These are phyloP conservation scores for Mycena venus DNA, from an alignment of 768 basidiomycete species.

Conservation along the genomic window DNA sequence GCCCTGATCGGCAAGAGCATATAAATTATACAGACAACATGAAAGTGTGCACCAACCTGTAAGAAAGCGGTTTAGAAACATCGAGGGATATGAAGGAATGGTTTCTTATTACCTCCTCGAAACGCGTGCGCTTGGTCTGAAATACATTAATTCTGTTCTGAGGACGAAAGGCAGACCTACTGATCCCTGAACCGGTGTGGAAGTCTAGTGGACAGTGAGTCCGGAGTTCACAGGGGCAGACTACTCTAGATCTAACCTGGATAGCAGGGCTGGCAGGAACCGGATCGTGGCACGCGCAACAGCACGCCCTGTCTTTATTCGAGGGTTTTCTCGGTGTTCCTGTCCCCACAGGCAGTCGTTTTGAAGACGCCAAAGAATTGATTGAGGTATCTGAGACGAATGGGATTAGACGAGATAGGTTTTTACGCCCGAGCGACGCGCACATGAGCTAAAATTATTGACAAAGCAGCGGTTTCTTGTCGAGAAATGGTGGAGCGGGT, in stretches of 20 bases:
- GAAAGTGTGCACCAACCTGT: not conserved
- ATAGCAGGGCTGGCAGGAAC: not conserved
- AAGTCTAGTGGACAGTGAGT: not conserved
- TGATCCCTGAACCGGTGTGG: not conserved
- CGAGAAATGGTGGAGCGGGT: slow-evolving; percentile 31
- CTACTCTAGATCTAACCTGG: not conserved
- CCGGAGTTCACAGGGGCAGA: not conserved
- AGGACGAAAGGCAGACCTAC: not conserved
- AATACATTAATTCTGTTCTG: not conserved
- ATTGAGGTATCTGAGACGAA: slow-evolving; percentile 19
- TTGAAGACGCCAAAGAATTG: slow-evolving; percentile 19
- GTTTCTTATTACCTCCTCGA: no score
- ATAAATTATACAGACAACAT: not conserved
- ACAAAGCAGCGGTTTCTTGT: slow-evolving; percentile 22
- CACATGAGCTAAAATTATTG: slow-evolving; percentile 22
- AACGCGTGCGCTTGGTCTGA: slow-evolving; percentile 15
- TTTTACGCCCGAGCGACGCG: not conserved
- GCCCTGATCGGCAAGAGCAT: not conserved
- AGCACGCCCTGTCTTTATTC: not conserved
- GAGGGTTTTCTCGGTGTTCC: slow-evolving; percentile 13
- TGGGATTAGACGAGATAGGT: not conserved
- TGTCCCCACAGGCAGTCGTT: not conserved
- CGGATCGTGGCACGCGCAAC: slow-evolving; percentile 24
- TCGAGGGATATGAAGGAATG: not conserved
- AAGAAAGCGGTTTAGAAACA: not conserved